Base-by-base conservation (phyloP, 2,329 filamentous ascomycete species). In the Mariannaea sp. region DNA sequence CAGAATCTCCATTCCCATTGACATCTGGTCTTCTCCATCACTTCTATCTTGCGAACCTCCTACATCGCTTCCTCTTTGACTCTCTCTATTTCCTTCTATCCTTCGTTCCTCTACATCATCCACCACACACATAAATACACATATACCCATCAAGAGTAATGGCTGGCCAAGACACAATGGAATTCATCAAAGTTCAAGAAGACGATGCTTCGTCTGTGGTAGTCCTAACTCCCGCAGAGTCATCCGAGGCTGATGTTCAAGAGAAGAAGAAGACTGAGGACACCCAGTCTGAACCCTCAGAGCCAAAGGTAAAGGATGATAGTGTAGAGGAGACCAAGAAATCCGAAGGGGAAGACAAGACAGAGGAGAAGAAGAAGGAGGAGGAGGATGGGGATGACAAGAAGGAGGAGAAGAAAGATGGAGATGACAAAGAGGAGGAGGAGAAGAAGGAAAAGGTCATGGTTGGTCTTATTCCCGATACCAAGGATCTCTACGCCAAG, bases 401-500 rank as follows among this genome's bases (percentile, higher is more conserved):
- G 6, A 39, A 47, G 1, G 14, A 45, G 20, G 26, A 57, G 14
- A 26, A 46, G 2, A 36, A 49, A 0, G 45, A 58, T 16, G 43
- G 50, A 1, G 36, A 59, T 16, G 32, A 49, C 1, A 40, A 41
- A 6, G 52, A 58, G 5, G 26, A 55, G 1, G 40, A 49, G 8
- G 30, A 59, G 33, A 49, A 58, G 7, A 54, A 66, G 30, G 54
- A 58, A 22, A 66, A 63, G 17, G 35, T 59, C 20, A 58, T 60
- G 1, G 55, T 72, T 8, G 75, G 75, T 8, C 70, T 73, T 10
- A 55, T 77, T 41, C 65, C 68, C 17, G 68, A 71, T 4, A 71
- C 67, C 61, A 77, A 77, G 52, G 73, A 77, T 40, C 70, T 78
- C 36, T 78, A 77, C 64, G 65, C 71, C 16, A 74, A 75, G 40